phyloP scores from a whole-genome alignment of 805 yeast species.

The Cyberlindnera maritima region DNA sequence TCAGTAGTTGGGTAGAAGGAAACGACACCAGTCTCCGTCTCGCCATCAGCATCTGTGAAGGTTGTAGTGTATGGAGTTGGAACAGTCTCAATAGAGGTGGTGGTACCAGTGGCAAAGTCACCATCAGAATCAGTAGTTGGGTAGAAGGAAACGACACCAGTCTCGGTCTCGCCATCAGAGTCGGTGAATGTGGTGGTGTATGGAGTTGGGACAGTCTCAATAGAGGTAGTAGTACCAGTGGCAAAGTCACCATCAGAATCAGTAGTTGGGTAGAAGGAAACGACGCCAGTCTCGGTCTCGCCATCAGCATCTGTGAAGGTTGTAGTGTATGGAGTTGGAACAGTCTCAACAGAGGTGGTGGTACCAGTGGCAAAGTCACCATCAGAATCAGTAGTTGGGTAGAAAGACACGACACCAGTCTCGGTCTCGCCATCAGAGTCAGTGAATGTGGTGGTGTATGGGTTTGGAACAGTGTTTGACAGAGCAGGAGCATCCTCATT shows the following conservation, averaged over 20 bases:
- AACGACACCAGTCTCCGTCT: constrained; percentile 4
- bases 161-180: constrained; percentile 6
- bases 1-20: not conserved
- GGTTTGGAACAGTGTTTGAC: not conserved
- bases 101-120: constrained; percentile 1
- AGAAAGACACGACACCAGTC: constrained; percentile 7
- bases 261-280: constrained; percentile 7
- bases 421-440: constrained; percentile 7
- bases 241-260: constrained; percentile 5
- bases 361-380: constrained; percentile 1
- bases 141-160: constrained; percentile 1
- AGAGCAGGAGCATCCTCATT: not conserved
- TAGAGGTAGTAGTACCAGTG: constrained; percentile 4
- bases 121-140: constrained; percentile 1
- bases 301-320: constrained; percentile 10
- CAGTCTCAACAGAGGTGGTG: not conserved
- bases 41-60: constrained; percentile 8
- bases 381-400: constrained; percentile 3
- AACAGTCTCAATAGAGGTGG: not conserved
- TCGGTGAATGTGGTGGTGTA: constrained; percentile 6
- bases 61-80: constrained; percentile 3
- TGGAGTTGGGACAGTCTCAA: not conserved
- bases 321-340: constrained; percentile 10
- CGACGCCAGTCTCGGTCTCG: constrained; percentile 5
- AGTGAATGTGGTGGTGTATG: constrained; percentile 8